Conservation (phyloP, 768 basidiomycete species). For the Termitomyces bulborhizus region DNA sequence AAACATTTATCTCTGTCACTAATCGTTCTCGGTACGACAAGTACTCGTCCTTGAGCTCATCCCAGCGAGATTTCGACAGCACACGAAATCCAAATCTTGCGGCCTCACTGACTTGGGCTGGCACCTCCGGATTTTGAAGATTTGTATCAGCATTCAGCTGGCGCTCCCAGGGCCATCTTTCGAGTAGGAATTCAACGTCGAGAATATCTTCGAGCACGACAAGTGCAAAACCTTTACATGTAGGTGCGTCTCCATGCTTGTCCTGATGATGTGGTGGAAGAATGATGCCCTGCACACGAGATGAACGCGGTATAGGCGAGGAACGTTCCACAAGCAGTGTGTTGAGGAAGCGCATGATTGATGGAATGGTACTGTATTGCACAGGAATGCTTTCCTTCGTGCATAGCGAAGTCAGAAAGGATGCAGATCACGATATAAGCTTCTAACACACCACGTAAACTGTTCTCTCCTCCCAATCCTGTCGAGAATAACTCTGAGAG, state of each 20-base stretch:
- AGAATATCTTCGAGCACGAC: conserved; percentile 41
- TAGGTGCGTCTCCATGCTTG: conserved; percentile 43
- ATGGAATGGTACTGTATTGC: conserved; percentile 43
- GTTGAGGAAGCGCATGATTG: conserved; percentile 39
- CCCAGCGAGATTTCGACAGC: conserved; percentile 56
- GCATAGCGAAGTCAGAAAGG: background rate
- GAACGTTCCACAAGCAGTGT: conserved; percentile 23
- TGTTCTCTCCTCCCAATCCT: conserved; percentile 58
- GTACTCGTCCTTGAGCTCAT: conserved; percentile 62
- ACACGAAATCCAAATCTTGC: conserved; percentile 53
- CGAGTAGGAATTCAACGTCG: conserved; percentile 36
- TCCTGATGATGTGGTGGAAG: conserved; percentile 65
- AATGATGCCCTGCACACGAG: conserved; percentile 43
- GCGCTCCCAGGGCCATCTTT: conserved; percentile 59
- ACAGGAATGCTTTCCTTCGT: conserved; percentile 66
- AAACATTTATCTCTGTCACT: conserved; percentile 37
- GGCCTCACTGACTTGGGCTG: conserved; percentile 31
- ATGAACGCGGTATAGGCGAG: background rate
- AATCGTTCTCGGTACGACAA: conserved; percentile 52
- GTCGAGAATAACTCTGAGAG: conserved; percentile 21
- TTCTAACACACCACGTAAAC: conserved; percentile 56
- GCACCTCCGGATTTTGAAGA: background rate
- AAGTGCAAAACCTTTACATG: conserved; percentile 73
- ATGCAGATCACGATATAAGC: background rate
- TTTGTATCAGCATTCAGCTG: background rate